Base-by-base conservation (phyloP, 441 rosid species). In the Omphalea diandra region DNA sequence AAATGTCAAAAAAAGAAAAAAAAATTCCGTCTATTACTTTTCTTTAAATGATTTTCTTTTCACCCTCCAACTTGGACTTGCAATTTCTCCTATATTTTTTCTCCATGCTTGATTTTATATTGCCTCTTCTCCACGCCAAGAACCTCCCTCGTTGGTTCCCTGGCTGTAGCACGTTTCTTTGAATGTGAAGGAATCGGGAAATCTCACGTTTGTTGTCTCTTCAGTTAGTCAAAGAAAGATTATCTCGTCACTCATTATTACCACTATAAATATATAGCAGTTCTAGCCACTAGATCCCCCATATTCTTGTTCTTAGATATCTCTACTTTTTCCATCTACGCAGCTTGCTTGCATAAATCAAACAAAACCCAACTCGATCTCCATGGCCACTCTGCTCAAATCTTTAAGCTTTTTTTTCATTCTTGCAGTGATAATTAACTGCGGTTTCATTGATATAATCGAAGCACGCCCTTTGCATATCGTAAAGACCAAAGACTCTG, bases 391-490 rank as follows among this genome's bases (percentile, higher is more conserved):
- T 29, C 8, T 41, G 29, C 18, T 29, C 7, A 73, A 75, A 67
- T 70, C 76, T 47, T 4, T 81, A 12, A 40, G 56, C 71, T 55
- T 79, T 71, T 63, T 80, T 73, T 6, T 84, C 40, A 22, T 83
- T 43, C 46, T 83, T 56, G 1, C 53, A 31, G 63, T 72, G 36
- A 63, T 81, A 22, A n/a, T 79, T 26, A 54, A 68, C 75, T 67
- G 71, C 35, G 60, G 73, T 68, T 61, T 82, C 43, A 62, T 83
- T 44, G 73, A 70, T n/a, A n/a, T n/a, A 66, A 70, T 67, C 1
- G 82, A 83, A 71, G 83, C 82, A 24, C 87, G 96, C 31, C 87
- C 94, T 0, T 82, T 86, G 78, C n/a, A n/a, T n/a, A n/a, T n/a
- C n/a, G n/a, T n/a, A n/a, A 73, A 72, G 67, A 62, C 79, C 9